A percentile compares a stretch with the other conserved stretches of the same genome.
Evolutionary conservation across 2,329 filamentous ascomycete genomes (phyloP).

Genomic region (Alternaria arborescens): DNA sequence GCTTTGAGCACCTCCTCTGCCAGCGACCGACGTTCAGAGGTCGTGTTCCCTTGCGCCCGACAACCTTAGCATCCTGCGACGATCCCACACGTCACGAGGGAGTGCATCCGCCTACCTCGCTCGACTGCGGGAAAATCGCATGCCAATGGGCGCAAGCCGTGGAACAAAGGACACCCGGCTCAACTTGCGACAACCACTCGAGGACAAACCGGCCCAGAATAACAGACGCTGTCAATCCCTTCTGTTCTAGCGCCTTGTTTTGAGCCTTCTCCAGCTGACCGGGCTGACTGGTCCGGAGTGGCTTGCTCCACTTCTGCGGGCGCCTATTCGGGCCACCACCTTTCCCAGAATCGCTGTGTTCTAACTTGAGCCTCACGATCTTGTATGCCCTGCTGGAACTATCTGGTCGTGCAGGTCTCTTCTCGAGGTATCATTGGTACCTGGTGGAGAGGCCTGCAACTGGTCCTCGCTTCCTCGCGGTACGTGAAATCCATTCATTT

Average conservation of each 20-base stretch:
- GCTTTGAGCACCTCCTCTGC: conserved; percentile 49
- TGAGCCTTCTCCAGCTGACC: conserved; percentile 45
- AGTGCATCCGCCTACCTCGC: conserved; percentile 31
- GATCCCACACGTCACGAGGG: conserved; percentile 37
- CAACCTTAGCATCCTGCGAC: conserved; percentile 33
- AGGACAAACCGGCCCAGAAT: conserved; percentile 40
- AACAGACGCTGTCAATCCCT: conserved; percentile 33
- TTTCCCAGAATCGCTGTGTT: conserved; percentile 43
- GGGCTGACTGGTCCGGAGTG: conserved; percentile 50
- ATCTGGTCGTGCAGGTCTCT: conserved; percentile 48
- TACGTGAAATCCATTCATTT: conserved; percentile 48
- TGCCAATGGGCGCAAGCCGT: conserved; percentile 49
- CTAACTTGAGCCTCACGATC: conserved; percentile 55
- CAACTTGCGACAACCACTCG: conserved; percentile 44
- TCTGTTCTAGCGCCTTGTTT: conserved; percentile 46
- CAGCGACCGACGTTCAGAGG: conserved; percentile 43
- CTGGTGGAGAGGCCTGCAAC: conserved; percentile 43
- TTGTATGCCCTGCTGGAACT: conserved; percentile 54
- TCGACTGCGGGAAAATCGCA: conserved; percentile 31
- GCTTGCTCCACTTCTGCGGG: conserved; percentile 45
- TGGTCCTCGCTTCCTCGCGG: conserved; percentile 53
- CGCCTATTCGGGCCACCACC: conserved; percentile 51
- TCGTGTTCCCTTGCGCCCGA: conserved; percentile 52
- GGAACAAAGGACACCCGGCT: conserved; percentile 46
- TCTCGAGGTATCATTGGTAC: conserved; percentile 51